A percentile compares a stretch with the other conserved stretches of the same genome.
Conservation (phyloP, 2,329 filamentous ascomycete species). For the Fusarium agapanthi region DNA sequence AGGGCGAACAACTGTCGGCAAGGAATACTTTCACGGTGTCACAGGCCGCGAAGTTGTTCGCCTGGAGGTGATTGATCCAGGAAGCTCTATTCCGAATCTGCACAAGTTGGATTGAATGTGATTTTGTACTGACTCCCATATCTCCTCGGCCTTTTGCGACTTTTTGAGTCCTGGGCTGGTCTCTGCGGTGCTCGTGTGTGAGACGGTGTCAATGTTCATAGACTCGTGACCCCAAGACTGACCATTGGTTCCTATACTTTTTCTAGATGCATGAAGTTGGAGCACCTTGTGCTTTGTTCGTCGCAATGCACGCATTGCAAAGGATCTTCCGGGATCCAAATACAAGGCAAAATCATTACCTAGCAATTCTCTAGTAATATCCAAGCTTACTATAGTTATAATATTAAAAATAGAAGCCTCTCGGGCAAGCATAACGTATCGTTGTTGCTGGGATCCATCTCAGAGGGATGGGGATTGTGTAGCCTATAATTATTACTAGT, state of each 20-base stretch:
- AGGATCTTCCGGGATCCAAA: too few relatives aligned
- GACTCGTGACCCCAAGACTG: neutral
- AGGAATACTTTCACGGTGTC: neutral
- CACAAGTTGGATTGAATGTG: neutral
- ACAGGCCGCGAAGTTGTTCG: neutral
- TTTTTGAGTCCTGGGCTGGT: neutral
- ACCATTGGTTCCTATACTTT: neutral
- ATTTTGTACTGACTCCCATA: neutral
- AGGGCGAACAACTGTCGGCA: too few relatives aligned
- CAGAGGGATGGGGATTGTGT: neutral
- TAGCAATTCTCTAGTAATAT: neutral
- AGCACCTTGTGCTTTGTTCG: neutral
- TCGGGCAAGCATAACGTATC: neutral
- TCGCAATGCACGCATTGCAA: too few relatives aligned
- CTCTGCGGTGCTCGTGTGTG: neutral
- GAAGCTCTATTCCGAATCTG: neutral
- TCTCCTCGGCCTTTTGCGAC: neutral
- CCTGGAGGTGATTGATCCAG: neutral
- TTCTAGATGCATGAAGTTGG: neutral
- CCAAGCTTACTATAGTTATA: neutral
- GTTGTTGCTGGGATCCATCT: neutral
- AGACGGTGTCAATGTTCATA: neutral
- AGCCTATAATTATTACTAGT: neutral
- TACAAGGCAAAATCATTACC: neutral
- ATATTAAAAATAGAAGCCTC: neutral